Evolutionary conservation across 352 stramenopile genomes (phyloP).

Genomic region (Pythium plurisporium): DNA sequence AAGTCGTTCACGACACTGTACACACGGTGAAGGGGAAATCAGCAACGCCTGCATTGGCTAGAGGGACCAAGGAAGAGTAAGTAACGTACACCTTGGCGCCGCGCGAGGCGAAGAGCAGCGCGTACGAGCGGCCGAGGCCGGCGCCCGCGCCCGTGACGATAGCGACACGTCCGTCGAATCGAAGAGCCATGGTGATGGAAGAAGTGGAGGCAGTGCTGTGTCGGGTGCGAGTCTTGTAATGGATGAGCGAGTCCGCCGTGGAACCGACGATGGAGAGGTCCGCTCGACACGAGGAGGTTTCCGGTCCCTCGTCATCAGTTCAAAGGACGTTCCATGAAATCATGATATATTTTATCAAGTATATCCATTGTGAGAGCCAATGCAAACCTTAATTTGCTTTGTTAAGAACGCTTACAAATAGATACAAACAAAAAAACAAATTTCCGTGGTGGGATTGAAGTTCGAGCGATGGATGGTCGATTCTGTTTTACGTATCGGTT

Average conservation of each 20-base stretch:
- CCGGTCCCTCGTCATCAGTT: constrained; percentile 5
- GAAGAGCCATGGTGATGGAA: constrained; percentile 34
- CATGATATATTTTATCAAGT: background rate
- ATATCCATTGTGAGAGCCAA: background rate
- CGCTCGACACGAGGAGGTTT: background rate
- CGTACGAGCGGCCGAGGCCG: constrained; percentile 74
- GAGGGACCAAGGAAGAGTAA: background rate
- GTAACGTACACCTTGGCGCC: constrained; percentile 78
- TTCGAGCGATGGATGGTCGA: background rate
- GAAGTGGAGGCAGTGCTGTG: constrained; percentile 1
- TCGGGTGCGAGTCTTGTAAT: constrained; percentile 14
- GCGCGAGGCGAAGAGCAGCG: constrained; percentile 61
- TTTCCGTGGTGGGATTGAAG: constrained; percentile 20
- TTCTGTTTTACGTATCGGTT: constrained; percentile 31
- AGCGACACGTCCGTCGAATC: constrained; percentile 71
- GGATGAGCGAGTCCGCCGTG: constrained; percentile 1
- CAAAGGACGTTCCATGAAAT: background rate
- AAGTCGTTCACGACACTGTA: constrained; percentile 77
- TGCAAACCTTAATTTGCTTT: background rate
- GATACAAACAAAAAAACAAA: background rate
- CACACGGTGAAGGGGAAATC: background rate
- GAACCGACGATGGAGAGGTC: constrained; percentile 2
- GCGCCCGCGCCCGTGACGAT: constrained; percentile 74
- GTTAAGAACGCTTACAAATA: background rate
- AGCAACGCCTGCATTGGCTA: background rate